phyloP scores from a whole-genome alignment of 768 basidiomycete genomes.

The Termitomyces titanicus region DNA sequence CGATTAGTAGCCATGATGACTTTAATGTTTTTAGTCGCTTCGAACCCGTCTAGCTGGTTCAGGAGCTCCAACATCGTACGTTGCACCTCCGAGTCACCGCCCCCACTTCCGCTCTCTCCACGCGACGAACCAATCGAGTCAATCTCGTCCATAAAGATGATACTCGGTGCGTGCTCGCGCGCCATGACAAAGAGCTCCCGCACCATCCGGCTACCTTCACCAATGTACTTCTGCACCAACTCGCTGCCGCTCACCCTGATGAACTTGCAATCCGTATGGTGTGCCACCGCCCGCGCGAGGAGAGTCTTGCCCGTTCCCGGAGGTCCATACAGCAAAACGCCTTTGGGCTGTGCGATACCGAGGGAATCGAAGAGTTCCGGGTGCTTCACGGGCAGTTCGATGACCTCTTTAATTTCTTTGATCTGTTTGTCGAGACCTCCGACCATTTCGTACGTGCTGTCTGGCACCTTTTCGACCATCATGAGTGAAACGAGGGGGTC shows the following conservation, averaged over 20 bases:
- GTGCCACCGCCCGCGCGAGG: slow-evolving; percentile 91
- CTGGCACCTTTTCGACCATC: slow-evolving; percentile 99
- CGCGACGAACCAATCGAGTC: slow-evolving; percentile 94
- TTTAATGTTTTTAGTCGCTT: slow-evolving; percentile 98
- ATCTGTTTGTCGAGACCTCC: slow-evolving; percentile 94
- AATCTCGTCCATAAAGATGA: slow-evolving; percentile 99
- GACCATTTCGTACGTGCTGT: slow-evolving; percentile 99
- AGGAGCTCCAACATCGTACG: slow-evolving; percentile 87
- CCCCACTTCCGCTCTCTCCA: slow-evolving; percentile 88
- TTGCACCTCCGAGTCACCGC: slow-evolving; percentile 87
- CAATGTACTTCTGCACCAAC: slow-evolving; percentile 97
- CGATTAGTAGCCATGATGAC: slow-evolving; percentile 97
- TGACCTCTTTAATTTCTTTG: slow-evolving; percentile 96
- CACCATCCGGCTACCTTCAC: slow-evolving; percentile 95
- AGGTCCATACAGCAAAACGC: slow-evolving; percentile 92
- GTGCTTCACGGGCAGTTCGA: slow-evolving; percentile 96
- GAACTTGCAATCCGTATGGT: slow-evolving; percentile 97
- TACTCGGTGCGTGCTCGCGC: slow-evolving; percentile 92
- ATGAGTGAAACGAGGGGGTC: slow-evolving; percentile 97
- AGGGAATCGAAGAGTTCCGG: slow-evolving; percentile 95
- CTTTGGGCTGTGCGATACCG: slow-evolving; percentile 96
- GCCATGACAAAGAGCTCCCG: slow-evolving; percentile 99
- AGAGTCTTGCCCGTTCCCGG: slow-evolving; percentile 97
- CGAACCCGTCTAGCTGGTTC: slow-evolving; percentile 88
- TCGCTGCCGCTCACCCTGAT: slow-evolving; percentile 94